Percentiles rank a stretch among this genome's conserved stretches.
Evolutionary conservation across 169 alveolate genomes (phyloP).

Genomic region (Plasmodium adleri): DNA sequence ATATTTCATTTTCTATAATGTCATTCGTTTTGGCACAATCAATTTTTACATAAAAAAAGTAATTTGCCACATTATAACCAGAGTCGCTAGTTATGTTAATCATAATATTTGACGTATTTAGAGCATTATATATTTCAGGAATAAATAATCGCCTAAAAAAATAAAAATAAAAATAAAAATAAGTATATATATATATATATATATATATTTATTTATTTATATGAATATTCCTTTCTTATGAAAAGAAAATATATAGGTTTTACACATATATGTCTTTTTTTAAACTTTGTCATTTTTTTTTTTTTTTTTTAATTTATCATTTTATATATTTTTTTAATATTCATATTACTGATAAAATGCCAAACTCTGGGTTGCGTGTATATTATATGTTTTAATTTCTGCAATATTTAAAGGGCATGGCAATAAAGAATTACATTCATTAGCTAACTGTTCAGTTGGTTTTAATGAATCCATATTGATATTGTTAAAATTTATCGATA

Average conservation of each 20-base stretch:
- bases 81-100: constrained; percentile 46
- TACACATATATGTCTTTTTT: background rate
- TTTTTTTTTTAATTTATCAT: background rate
- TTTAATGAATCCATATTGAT: constrained; percentile 29
- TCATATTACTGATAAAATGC: constrained; percentile 50
- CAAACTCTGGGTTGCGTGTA: constrained; percentile 40
- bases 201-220: background rate
- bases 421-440: constrained; percentile 19
- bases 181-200: background rate
- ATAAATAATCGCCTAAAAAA: constrained; percentile 50
- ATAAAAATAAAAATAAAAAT: constrained; percentile 5
- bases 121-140: constrained; percentile 17
- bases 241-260: background rate
- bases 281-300: background rate
- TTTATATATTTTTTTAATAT: background rate
- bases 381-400: constrained; percentile 6
- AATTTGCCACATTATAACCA: constrained; percentile 34
- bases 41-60: constrained; percentile 60
- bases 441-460: constrained; percentile 45
- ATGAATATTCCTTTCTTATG: background rate
- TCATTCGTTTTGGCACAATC: constrained; percentile 53
- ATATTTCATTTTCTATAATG: constrained; percentile 44
- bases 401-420: constrained; percentile 53
- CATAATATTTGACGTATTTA: constrained; percentile 24
- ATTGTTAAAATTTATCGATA: constrained; percentile 39